These are phyloP conservation scores for Chamaenerion angustifolium DNA, from an alignment of 345 rosid species.

Conservation along the genomic window DNA sequence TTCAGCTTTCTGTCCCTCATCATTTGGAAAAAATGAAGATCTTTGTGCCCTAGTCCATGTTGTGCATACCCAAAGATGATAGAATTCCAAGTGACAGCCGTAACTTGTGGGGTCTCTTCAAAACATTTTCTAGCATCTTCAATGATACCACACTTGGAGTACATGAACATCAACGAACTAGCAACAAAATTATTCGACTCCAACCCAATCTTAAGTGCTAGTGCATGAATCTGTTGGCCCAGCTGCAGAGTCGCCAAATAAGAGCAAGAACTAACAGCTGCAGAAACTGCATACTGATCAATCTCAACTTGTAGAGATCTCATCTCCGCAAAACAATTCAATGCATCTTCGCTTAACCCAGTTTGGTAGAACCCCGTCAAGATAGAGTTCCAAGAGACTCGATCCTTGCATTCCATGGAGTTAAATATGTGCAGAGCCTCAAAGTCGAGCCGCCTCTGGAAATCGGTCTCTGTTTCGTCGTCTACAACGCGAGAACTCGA, in stretches of 20 bases:
- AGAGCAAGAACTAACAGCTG: conserved; percentile 63
- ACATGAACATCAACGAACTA: conserved; percentile 65
- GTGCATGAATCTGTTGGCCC: conserved; percentile 58
- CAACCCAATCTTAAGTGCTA: conserved; percentile 38
- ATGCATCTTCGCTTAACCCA: conserved; percentile 39
- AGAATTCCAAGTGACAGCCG: conserved; percentile 56
- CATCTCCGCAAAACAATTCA: conserved; percentile 37
- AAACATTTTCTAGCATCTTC: conserved; percentile 46
- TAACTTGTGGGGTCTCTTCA: conserved; percentile 30
- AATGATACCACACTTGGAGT: conserved; percentile 63
- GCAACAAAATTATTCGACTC: conserved; percentile 52
- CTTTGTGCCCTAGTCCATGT: conserved; percentile 44
- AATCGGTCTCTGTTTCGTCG: too few species aligned
- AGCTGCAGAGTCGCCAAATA: conserved; percentile 57
- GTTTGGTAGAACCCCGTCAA: conserved; percentile 53
- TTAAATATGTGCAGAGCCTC: conserved; percentile 37
- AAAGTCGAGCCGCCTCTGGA: too few species aligned
- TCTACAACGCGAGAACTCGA: too few species aligned
- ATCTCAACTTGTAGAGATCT: conserved; percentile 32
- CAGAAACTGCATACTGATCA: conserved; percentile 58
- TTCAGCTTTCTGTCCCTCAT: conserved; percentile 44
- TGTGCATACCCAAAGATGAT: conserved; percentile 72
- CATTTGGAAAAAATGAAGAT: conserved; percentile 40
- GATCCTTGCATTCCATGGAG: conserved; percentile 42
- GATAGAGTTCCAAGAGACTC: conserved; percentile 64